Evolutionary conservation across 2,329 filamentous ascomycete genomes (phyloP).

Genomic region (Trichoderma sp.): DNA sequence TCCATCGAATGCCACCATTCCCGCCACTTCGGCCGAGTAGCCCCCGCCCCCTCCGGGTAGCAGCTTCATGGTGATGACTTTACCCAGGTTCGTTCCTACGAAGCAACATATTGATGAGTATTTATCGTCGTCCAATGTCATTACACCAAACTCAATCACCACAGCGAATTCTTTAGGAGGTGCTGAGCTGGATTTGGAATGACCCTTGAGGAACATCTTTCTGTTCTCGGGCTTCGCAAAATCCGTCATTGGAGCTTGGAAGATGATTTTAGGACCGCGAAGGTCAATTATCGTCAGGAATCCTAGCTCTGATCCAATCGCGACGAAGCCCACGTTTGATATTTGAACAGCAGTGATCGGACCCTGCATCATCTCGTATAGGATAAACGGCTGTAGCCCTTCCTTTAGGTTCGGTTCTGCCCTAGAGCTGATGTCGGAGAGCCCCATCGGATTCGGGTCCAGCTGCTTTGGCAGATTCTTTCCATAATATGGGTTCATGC

Average conservation of each 20-base stretch:
- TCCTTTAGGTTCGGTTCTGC: constrained; percentile 72
- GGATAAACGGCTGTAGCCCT: constrained; percentile 72
- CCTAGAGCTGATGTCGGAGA: constrained; percentile 71
- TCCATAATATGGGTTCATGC: constrained; percentile 70
- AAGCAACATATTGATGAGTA: constrained; percentile 95
- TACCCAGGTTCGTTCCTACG: constrained; percentile 81
- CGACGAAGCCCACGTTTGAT: constrained; percentile 91
- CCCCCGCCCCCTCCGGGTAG: constrained; percentile 65
- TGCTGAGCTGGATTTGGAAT: constrained; percentile 34
- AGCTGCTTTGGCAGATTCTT: constrained; percentile 51
- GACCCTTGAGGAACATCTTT: constrained; percentile 62
- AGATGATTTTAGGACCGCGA: constrained; percentile 81
- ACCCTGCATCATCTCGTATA: constrained; percentile 82
- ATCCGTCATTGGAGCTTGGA: constrained; percentile 67
- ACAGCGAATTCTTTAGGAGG: constrained; percentile 69
- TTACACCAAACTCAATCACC: constrained; percentile 82
- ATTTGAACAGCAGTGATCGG: constrained; percentile 75
- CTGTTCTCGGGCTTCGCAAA: constrained; percentile 75
- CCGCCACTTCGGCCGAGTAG: constrained; percentile 71
- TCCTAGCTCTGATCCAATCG: constrained; percentile 79
- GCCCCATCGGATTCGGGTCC: constrained; percentile 61
- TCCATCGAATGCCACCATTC: constrained; percentile 64
- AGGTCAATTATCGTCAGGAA: constrained; percentile 80
- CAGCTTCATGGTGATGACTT: constrained; percentile 85
- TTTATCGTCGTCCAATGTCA: constrained; percentile 89